Evolutionary conservation across 2,329 filamentous ascomycete genomes (phyloP).

Genomic region (Aspergillus felis): DNA sequence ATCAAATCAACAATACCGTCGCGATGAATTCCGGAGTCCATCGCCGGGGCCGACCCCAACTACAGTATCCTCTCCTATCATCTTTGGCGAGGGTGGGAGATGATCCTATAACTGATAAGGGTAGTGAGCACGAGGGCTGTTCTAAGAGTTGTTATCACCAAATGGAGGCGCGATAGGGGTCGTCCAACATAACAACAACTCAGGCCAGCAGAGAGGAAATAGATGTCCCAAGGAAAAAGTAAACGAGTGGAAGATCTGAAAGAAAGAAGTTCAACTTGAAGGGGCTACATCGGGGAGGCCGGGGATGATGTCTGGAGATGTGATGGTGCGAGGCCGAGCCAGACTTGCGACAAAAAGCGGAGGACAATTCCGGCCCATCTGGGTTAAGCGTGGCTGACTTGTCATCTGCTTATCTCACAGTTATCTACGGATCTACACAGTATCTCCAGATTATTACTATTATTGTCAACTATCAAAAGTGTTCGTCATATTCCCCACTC

Average conservation of each 20-base stretch:
- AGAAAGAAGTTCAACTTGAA: neutral
- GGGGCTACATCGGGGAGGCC: neutral
- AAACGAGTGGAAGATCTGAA: slow-evolving; percentile 4
- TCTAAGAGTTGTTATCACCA: slow-evolving; percentile 4
- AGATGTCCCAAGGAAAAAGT: neutral
- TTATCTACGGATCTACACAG: neutral
- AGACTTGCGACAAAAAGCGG: neutral
- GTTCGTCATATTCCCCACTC: neutral
- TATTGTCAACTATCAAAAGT: neutral
- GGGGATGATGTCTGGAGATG: slow-evolving; percentile 2
- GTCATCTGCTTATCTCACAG: neutral
- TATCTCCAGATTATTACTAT: neutral
- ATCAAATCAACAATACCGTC: slow-evolving; percentile 24
- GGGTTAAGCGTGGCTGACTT: neutral
- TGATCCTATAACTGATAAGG: neutral
- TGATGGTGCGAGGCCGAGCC: neutral
- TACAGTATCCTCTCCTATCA: slow-evolving; percentile 33
- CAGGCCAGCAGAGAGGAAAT: slow-evolving; percentile 18
- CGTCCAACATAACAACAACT: slow-evolving; percentile 26
- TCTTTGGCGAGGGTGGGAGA: slow-evolving; percentile 5
- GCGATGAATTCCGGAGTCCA: slow-evolving; percentile 20
- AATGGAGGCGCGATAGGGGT: slow-evolving; percentile 9
- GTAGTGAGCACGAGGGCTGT: slow-evolving; percentile 7
- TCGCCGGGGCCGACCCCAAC: slow-evolving; percentile 24
- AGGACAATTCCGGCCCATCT: neutral